These are phyloP conservation scores for Anacardium occidentale DNA, from an alignment of 345 rosid species.

Conservation along the genomic window DNA sequence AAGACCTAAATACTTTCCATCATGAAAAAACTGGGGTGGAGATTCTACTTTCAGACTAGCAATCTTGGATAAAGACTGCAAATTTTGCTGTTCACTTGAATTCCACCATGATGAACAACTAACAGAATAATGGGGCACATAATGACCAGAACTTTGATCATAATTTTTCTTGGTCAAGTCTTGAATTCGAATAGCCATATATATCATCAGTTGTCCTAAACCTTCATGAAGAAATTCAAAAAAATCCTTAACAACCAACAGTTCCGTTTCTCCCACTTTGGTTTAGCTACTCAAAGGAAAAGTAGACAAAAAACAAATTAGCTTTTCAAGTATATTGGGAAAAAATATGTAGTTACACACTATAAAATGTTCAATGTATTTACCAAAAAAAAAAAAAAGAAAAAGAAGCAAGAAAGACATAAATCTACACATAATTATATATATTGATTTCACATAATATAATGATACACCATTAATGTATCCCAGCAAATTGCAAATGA, in stretches of 20 bases:
- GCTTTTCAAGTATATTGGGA: background rate
- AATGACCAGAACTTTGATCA: constrained; percentile 17
- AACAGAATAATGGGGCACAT: constrained; percentile 24
- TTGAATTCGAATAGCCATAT: constrained; percentile 36
- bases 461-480: no score
- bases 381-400: no score
- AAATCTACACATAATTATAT: background rate
- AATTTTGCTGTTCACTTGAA: constrained; percentile 33
- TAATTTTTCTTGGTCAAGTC: constrained; percentile 34
- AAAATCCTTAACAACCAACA: constrained; percentile 6
- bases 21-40: constrained; percentile 22
- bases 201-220: constrained; percentile 7
- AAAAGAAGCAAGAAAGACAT: background rate
- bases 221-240: constrained; percentile 13
- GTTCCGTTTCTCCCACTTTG: constrained; percentile 17
- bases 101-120: constrained; percentile 38
- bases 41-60: constrained; percentile 27
- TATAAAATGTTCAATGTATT: background rate
- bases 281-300: constrained; percentile 20
- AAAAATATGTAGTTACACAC: background rate
- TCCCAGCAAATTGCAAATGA: background rate
- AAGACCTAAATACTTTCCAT: constrained; percentile 36
- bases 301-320: constrained; percentile 12
- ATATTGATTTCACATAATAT: background rate
- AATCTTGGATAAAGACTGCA: constrained; percentile 22